Base-by-base conservation (phyloP, 345 rosid genomes). In the Tarenaya hassleriana region DNA sequence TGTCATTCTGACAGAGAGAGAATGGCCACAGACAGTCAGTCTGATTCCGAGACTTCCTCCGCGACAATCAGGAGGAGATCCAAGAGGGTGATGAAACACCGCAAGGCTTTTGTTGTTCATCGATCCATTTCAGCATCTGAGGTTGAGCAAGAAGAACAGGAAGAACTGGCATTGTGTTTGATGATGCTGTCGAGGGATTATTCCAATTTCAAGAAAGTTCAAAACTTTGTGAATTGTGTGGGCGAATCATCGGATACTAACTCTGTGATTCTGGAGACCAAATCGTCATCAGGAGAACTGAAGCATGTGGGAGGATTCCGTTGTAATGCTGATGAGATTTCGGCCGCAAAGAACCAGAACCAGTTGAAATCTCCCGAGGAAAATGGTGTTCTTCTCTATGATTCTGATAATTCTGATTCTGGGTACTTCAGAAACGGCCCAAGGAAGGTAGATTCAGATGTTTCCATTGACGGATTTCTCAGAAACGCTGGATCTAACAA, bases 181-280 rank as follows among this genome's bases (percentile, higher is more conserved):
- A 85, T 88, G 92, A 75, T 82, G 97, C 48, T 88, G 50, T 88
- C 97, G 0, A 85, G 77, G 57, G 97, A 88, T 54, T n/a, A n/a
- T 54, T 75, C 84, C 39, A 65, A 70, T 57, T 68, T 72, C 47
- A 75, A 64, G 68, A 84, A 79, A 50, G 76, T 74, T 46, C 45
- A 52, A 24, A 64, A 34, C 64, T 51, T 50, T 35, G 50, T 74
- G 55, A 74, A 66, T 62, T 85, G 72, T 4, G 41, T 64, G 56
- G 83, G 74, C 12, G 84, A 84, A 45, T 83, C 80, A 52, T 85
- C 95, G 15, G 85, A 82, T 39, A 77, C 78, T 67, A 74, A 80
- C 58, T 84, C 82, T 49, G 82, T 74, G 51, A 74, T 73, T 58
- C 63, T 81, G 40, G 96, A 81, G 69, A 75, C 74, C 38, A 87